phyloP scores from a whole-genome alignment of 2,329 filamentous ascomycete genomes.

The Plectosphaerella sp. region DNA sequence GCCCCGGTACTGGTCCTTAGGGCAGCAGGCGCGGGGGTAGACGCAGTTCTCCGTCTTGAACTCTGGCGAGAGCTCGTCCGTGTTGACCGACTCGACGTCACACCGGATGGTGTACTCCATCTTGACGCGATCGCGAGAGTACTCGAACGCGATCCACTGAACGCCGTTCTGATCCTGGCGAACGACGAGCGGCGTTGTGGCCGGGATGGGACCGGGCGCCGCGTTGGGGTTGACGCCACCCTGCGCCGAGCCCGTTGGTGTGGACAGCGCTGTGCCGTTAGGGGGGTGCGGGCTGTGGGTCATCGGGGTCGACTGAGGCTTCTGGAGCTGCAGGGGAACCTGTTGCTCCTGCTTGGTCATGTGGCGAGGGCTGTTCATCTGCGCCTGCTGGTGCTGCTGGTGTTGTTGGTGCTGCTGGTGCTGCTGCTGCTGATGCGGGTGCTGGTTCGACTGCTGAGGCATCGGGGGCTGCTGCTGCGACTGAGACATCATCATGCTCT shows the following conservation, averaged over 20 bases:
- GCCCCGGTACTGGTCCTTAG: conserved; percentile 93
- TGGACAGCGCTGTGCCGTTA: conserved; percentile 38
- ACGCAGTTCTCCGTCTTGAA: conserved; percentile 99
- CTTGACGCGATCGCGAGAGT: conserved; percentile 94
- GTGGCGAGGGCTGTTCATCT: conserved; percentile 58
- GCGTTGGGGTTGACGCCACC: conserved; percentile 76
- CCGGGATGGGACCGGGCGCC: conserved; percentile 92
- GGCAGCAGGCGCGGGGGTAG: conserved; percentile 90
- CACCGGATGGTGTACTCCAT: conserved; percentile 99
- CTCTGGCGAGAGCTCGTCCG: conserved; percentile 76
- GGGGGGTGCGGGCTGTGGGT: conserved; percentile 30
- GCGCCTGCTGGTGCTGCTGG: conserved; percentile 40
- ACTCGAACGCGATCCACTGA: conserved; percentile 98
- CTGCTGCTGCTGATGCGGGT: conserved; percentile 43
- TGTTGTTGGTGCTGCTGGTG: conserved; percentile 12
- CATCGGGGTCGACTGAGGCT: conserved; percentile 40
- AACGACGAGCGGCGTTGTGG: conserved; percentile 90
- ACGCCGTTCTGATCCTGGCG: conserved; percentile 94
- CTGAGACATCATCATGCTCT: conserved; percentile 64
- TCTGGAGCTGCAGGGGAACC: conserved; percentile 57
- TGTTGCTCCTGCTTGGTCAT: conserved; percentile 62
- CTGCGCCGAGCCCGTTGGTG: conserved; percentile 38
- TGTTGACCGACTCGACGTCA: conserved; percentile 94
- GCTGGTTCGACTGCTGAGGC: conserved; percentile 43
- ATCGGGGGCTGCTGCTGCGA: conserved; percentile 52